Conservation (phyloP, 768 basidiomycete genomes). For the Rhodosporidiobolus sp. region DNA sequence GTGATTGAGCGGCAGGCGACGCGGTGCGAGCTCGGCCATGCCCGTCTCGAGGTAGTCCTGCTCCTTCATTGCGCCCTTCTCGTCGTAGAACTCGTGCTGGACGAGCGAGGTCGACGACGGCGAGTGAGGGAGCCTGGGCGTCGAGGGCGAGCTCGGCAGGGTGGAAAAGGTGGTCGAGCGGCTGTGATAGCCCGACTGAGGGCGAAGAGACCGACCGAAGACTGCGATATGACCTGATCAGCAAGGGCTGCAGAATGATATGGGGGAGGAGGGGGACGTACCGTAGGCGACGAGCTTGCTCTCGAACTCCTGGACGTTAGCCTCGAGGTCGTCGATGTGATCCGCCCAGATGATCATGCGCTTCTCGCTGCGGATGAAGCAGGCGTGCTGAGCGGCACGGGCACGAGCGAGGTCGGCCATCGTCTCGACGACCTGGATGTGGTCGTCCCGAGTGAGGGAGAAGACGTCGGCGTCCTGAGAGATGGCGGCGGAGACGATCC, state of each 20-base stretch:
- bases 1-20: neutral
- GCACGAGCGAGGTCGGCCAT: constrained; percentile 33
- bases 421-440: constrained; percentile 20
- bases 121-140: neutral
- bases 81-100: neutral
- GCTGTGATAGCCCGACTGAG: too few relatives aligned
- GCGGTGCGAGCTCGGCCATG: neutral
- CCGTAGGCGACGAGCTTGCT: constrained; percentile 8
- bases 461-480: neutral
- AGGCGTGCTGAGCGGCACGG: constrained; percentile 49
- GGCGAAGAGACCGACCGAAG: neutral
- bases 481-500: neutral
- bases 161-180: neutral
- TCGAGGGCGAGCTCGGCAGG: neutral
- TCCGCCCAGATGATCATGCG: constrained; percentile 50
- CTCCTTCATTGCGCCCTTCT: neutral
- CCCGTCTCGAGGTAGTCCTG: neutral
- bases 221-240: neutral
- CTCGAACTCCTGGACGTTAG: constrained; percentile 41
- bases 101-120: neutral
- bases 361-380: constrained; percentile 47
- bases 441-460: neutral
- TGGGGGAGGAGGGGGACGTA: neutral
- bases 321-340: constrained; percentile 48
- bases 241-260: neutral